A percentile compares a stretch with the other conserved stretches of the same genome.
phyloP scores from a whole-genome alignment of 179 eudicot genomes.

The Kewa caespitosa region DNA sequence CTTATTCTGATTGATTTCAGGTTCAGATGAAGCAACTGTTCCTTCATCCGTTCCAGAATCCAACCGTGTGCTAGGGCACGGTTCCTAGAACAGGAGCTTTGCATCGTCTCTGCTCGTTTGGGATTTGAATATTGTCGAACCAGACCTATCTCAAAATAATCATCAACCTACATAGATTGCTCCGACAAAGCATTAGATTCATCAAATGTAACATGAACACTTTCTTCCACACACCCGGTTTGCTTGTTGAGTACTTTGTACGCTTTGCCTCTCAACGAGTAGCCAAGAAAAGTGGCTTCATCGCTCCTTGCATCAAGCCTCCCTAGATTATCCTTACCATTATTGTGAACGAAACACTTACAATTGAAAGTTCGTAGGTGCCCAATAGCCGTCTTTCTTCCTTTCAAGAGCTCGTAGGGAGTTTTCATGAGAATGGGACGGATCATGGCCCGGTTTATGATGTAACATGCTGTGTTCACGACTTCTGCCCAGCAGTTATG shows the following conservation, averaged over 20 bases:
- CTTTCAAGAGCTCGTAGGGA: neutral
- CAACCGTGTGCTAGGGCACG: no score
- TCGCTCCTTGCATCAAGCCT: neutral
- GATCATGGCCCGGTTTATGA: neutral
- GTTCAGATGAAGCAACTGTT: no score
- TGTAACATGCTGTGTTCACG: neutral
- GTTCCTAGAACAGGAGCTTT: no score
- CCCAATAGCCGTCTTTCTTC: neutral
- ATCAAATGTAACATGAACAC: neutral
- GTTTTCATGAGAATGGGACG: neutral
- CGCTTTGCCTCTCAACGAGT: neutral
- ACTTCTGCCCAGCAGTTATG: neutral
- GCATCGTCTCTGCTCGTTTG: no score
- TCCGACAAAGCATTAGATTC: neutral
- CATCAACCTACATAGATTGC: neutral
- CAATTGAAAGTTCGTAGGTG: neutral
- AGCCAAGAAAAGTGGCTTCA: neutral
- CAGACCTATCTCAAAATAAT: neutral
- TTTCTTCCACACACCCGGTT: neutral
- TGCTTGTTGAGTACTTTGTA: neutral
- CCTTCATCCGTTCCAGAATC: no score
- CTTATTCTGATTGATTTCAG: no score
- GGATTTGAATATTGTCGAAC: no score
- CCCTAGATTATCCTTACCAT: neutral
- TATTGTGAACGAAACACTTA: neutral